Percentiles rank a stretch among this genome's conserved stretches.
Conservation (phyloP, 208 protist genomes). For the Trypanosoma mega region DNA sequence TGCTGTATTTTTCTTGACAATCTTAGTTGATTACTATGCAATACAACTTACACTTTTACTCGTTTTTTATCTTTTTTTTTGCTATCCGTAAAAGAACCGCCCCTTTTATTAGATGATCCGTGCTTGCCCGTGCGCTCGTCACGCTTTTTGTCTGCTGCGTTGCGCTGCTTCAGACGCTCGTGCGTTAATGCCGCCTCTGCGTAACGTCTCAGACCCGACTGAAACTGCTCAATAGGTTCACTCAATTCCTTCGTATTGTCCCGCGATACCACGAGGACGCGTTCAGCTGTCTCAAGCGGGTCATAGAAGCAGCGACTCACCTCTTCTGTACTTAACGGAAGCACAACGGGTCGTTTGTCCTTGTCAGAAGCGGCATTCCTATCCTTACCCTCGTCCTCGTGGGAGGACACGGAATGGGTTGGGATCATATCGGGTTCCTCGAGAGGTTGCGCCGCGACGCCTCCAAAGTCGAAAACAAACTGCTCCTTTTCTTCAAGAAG, state of each 20-base stretch:
- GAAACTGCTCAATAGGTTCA: conserved; percentile 50
- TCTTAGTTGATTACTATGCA: no score
- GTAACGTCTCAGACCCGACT: conserved; percentile 53
- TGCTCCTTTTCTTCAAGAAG: conserved; percentile 73
- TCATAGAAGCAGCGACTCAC: conserved; percentile 10
- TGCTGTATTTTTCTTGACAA: no score
- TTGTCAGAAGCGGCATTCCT: background rate
- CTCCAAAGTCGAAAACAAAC: conserved; percentile 85
- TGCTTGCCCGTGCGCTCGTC: background rate
- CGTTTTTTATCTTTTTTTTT: conserved; percentile 2
- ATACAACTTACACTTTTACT: no score
- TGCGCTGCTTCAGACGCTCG: conserved; percentile 24
- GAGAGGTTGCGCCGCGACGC: background rate
- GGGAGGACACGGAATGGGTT: no score
- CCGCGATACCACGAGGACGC: no score
- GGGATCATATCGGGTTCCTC: background rate
- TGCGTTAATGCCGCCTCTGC: conserved; percentile 42
- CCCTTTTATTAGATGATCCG: no score
- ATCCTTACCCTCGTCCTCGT: background rate
- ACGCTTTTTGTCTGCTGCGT: background rate
- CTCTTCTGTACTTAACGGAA: conserved; percentile 2
- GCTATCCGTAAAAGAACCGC: background rate
- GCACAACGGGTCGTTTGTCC: background rate
- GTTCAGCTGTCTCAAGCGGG: background rate
- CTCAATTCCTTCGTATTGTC: conserved; percentile 26